phyloP scores from a whole-genome alignment of 164 flowering plant species.

The Euptelea pleiosperma region DNA sequence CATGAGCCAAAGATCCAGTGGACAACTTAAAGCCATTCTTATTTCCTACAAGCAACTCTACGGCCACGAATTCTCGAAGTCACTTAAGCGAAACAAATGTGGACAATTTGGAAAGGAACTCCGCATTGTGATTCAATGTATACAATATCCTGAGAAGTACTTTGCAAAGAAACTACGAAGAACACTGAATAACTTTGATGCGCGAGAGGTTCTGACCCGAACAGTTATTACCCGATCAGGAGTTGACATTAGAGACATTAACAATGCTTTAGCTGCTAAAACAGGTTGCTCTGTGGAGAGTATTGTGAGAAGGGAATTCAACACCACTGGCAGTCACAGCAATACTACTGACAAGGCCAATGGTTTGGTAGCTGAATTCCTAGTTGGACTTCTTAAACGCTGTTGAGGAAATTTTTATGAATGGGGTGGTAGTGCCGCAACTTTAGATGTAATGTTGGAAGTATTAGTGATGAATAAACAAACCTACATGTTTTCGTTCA shows the following conservation, averaged over 20 bases:
- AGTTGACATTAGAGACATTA: slow-evolving; percentile 20
- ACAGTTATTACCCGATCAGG: slow-evolving; percentile 20
- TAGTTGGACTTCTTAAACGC: slow-evolving; percentile 24
- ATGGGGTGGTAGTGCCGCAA: no score
- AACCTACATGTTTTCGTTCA: no score
- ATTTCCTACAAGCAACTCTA: slow-evolving; percentile 37
- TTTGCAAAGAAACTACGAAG: slow-evolving; percentile 33
- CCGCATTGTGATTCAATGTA: slow-evolving; percentile 17
- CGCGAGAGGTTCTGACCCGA: slow-evolving; percentile 22
- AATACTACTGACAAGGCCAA: slow-evolving; percentile 11
- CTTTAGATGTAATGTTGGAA: no score
- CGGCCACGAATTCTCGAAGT: slow-evolving; percentile 41
- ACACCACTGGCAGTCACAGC: background rate
- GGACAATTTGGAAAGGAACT: slow-evolving; percentile 39
- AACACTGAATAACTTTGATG: slow-evolving; percentile 17
- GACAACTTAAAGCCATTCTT: slow-evolving; percentile 30
- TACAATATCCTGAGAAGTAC: slow-evolving; percentile 33
- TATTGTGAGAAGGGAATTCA: slow-evolving; percentile 32
- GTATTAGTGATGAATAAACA: no score
- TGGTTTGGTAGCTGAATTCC: slow-evolving; percentile 21
- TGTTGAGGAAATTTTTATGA: slow-evolving; percentile 4
- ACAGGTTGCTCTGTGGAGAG: slow-evolving; percentile 27
- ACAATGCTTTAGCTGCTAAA: slow-evolving; percentile 26
- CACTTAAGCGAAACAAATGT: slow-evolving; percentile 30
- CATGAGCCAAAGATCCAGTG: slow-evolving; percentile 28